Conservation (phyloP, 805 yeast genomes). For the Wickerhamomyces kurtzmanii region DNA sequence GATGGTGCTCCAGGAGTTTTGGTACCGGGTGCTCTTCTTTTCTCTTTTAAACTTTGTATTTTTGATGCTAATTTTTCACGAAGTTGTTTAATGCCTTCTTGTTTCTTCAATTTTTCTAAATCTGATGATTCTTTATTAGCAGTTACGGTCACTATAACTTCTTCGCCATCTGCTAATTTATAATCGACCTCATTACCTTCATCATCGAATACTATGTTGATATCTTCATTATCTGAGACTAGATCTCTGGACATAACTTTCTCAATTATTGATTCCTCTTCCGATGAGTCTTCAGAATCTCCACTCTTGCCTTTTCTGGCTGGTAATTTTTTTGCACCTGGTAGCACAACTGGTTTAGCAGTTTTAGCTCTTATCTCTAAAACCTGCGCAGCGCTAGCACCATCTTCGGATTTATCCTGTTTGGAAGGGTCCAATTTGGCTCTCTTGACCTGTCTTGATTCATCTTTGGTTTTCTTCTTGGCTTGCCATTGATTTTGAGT, state of each 20-base stretch:
- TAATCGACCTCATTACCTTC: slow-evolving; percentile 44
- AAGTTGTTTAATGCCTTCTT: slow-evolving; percentile 52
- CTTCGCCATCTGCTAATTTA: slow-evolving; percentile 4
- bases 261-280: slow-evolving; percentile 13
- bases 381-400: slow-evolving; percentile 50
- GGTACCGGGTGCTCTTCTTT: slow-evolving; percentile 88
- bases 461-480: slow-evolving; percentile 64
- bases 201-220: slow-evolving; percentile 55
- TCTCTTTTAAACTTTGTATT: slow-evolving; percentile 60
- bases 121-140: slow-evolving; percentile 22
- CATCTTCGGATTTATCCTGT: slow-evolving; percentile 34
- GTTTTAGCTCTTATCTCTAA: slow-evolving; percentile 40
- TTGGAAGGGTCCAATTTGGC: slow-evolving; percentile 69
- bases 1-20: slow-evolving; percentile 72
- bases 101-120: slow-evolving; percentile 39
- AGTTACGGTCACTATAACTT: slow-evolving; percentile 3
- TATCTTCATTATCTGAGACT: slow-evolving; percentile 18
- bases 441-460: slow-evolving; percentile 47
- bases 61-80: slow-evolving; percentile 72
- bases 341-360: slow-evolving; percentile 37
- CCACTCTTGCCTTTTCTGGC: slow-evolving; percentile 8
- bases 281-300: slow-evolving; percentile 12
- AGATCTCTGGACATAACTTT: slow-evolving; percentile 13
- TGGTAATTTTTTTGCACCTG: slow-evolving; percentile 19
- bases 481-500: slow-evolving; percentile 87